phyloP scores from a whole-genome alignment of 306 rosid species.

The Ammopiptanthus mongolicus region DNA sequence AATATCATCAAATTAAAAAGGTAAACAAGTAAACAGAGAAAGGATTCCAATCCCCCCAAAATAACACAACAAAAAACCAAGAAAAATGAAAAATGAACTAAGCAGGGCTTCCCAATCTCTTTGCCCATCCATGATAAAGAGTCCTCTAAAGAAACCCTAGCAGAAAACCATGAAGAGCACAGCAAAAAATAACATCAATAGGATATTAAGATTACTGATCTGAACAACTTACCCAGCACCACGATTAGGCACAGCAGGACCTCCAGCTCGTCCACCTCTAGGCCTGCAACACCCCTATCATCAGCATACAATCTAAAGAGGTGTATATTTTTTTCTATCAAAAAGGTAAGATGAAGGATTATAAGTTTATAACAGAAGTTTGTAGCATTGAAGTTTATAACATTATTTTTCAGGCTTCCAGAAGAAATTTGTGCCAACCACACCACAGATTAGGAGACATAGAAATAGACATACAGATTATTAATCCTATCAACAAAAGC shows the following conservation, averaged over 20 bases:
- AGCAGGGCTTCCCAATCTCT: not conserved
- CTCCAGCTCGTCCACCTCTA: conserved; percentile 47
- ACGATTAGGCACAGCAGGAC: conserved; percentile 34
- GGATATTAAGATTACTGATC: not conserved
- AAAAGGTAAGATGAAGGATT: not conserved
- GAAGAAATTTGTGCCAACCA: not conserved
- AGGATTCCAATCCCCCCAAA: not conserved
- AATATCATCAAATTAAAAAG: not conserved
- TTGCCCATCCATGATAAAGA: not conserved
- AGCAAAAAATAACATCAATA: not conserved
- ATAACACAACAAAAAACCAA: not conserved
- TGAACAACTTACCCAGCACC: conserved; percentile 58
- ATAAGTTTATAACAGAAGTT: not conserved
- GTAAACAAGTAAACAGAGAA: not conserved
- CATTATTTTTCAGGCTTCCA: not conserved
- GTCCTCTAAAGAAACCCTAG: not conserved
- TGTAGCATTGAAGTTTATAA: not conserved
- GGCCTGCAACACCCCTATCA: conserved; percentile 43
- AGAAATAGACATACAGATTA: not conserved
- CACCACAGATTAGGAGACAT: not conserved
- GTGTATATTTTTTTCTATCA: not conserved
- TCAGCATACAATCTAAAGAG: conserved; percentile 6
- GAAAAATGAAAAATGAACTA: not conserved
- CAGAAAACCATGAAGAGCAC: not conserved
- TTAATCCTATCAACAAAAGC: not conserved